Evolutionary conservation across 2,329 filamentous ascomycete species (phyloP), one percentile per base, ranked within the genome.

Genomic region (Alternaria longipes): DNA sequence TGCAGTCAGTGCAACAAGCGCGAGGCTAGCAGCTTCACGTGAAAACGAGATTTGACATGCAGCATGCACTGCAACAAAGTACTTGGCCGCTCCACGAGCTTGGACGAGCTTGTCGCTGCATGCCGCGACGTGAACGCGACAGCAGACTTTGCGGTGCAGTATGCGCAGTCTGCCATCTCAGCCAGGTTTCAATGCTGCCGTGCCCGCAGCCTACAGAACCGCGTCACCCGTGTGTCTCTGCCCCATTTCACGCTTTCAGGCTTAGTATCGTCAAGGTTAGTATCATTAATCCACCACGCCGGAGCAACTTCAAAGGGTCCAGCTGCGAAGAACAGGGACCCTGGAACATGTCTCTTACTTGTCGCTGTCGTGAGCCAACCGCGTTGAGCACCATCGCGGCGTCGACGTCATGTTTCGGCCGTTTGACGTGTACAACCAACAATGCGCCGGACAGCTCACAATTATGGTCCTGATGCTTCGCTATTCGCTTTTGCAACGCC

Each of bases 351-450:
- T 40, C 18, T 51, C 24, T 18, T 20, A 36, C 46, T 18, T 41
- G 40, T 28, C 45, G 56, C 52, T 18, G 49, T 36, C 41, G 42
- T 46, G 56, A 41, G 50, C 47, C 55, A 58, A 53, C 55, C 46
- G 36, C 45, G 38, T 22, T 20, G 28, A 20, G 34, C 36, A 44
- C 20, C 55, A 58, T 24, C 47, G 11, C 55, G 45, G 41, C 56
- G 8, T 8, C 49, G 51, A 59, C 56, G 56, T 59, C 56, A 59
- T 54, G 56, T 36, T 42, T 52, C 56, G 56, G 49, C 56, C 40
- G 49, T 44, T 59, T 59, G 49, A 54, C 50, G 56, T 58, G 56
- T 54, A 40, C 56, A 42, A 28, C 55, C 55, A 58, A 51, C 54
- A 44, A 56, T 38, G 34, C 54, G 54, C 54, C 45, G 44, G 45